Evolutionary conservation across 176 grass and related monocot species (phyloP), one percentile per base, ranked within the genome.

Genomic region (Rhynchospora breviuscula): DNA sequence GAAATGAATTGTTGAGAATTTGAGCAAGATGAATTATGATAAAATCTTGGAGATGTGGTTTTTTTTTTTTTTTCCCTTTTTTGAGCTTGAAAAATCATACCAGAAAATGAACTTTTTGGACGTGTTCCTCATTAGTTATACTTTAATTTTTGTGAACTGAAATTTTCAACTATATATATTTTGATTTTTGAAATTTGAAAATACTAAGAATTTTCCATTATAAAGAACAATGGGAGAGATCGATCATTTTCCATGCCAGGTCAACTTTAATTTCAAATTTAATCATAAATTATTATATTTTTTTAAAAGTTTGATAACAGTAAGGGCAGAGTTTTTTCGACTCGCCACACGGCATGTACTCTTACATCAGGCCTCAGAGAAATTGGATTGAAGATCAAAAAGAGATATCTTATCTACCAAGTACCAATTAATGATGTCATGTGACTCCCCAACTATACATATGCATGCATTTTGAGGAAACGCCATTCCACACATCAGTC

Each of bases 381-480:
- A 67, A 15, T 13, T 35, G 13, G 18, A 23, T 17, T 67, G 13
- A 15, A 29, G 23, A 12, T 64, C 2, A 29, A 29, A 64, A 64
- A 13, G 22, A 25, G 61, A 64, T 40, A 67, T 18, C 64, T 67
- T 40, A 66, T 33, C 63, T 33, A 15, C 12, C 0, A 14, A 66
- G 26, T 17, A 73, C 9, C 47, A 52, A 75, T 75, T 52, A 75
- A 75, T 75, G 21, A 75, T 75, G 46, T 75, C 70, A 75, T 75
- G 70, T 8, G 47, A 75, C 70, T 75, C 52, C 8, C 70, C 46
- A 21, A 52, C 70, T 74, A 74, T 65, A 65, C 46, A 51, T 67
- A 67, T 7, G 14, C 43, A 7, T 33, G 1, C 65, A 40, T 68
- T 68, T 68, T 43, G 65, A 40, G 65, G 14, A 68, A 68, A 68